Base-by-base conservation (phyloP, 1,284 basidiomycete genomes). In the Ceratobasidium sp. region DNA sequence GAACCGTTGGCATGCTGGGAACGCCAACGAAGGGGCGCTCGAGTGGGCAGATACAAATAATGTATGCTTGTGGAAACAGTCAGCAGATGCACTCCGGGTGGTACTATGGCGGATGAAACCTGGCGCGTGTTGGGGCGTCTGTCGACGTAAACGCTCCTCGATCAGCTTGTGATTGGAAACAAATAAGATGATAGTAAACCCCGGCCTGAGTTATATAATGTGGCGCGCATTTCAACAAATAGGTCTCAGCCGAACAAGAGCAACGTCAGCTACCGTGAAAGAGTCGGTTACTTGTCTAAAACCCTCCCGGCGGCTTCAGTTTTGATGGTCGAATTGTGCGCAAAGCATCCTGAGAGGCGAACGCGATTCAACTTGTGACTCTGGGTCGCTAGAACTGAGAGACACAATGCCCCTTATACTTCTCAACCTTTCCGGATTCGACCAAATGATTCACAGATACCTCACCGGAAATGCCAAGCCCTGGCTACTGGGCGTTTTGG, bases 231-330 rank as follows among this genome's bases (percentile, higher is more conserved):
- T 22, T 51, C 49, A 27, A 51, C 49, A 24, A 51, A 27, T 13
- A 11, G 27, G 37, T 11, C 11, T 9, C 37, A 39, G 8, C 37
- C 37, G 37, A 39, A 39, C 11, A 39, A 39, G n/a, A n/a, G n/a
- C 37, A 6, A 39, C 7, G 9, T 11, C 11, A 39, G 9, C 37
- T 11, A 39, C 8, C 37, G 37, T 39, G 11, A 41, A 19, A 19
- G 58, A n/a, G 11, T 13, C 37, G 58, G 58, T 24, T 7, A 24
- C 58, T 24, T 59, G 19, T 59, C 37, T 59, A 11, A 59, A 59
- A 7, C 7, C 53, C 53, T n/a, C 19, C n/a, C 31, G n/a, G 19
- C 6, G 13, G 3, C n/a, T 59, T 39, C 31, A 41, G 1, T 16
- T 56, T 16, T n/a, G n/a, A n/a, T n/a, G n/a, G n/a, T n/a, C 29